A percentile compares a stretch with the other conserved stretches of the same genome.
These are phyloP conservation scores for Suhomyces emberorum DNA, from an alignment of 805 yeast genomes.

Conservation along the genomic window DNA sequence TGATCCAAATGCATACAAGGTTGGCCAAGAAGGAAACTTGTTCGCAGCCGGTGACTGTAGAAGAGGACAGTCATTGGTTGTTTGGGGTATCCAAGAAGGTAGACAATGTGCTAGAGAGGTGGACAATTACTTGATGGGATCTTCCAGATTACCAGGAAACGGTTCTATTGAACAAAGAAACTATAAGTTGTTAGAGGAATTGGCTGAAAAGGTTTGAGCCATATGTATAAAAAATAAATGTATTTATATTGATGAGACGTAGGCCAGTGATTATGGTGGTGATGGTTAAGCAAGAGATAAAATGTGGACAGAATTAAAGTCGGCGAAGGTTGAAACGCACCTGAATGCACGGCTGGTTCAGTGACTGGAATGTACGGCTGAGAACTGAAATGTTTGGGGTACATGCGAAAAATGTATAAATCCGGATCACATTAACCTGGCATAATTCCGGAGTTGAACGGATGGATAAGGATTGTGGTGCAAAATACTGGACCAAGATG, in stretches of 20 bases:
- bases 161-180: slow-evolving; percentile 89
- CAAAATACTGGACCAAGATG: too few relatives aligned
- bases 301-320: too few relatives aligned
- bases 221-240: neutral
- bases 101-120: slow-evolving; percentile 97
- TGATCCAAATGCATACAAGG: slow-evolving; percentile 63
- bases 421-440: too few relatives aligned
- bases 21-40: slow-evolving; percentile 57
- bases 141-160: slow-evolving; percentile 84
- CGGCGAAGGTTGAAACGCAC: too few relatives aligned
- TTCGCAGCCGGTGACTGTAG: slow-evolving; percentile 99
- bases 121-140: slow-evolving; percentile 74
- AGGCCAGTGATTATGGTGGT: neutral
- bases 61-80: slow-evolving; percentile 96
- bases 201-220: slow-evolving; percentile 54
- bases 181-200: slow-evolving; percentile 70
- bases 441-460: too few relatives aligned
- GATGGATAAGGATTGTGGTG: too few relatives aligned
- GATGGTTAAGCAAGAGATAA: neutral
- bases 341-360: too few relatives aligned
- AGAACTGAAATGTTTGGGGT: too few relatives aligned
- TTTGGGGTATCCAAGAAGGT: slow-evolving; percentile 99
- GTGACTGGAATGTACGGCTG: too few relatives aligned
- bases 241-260: slow-evolving; percentile 6
- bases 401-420: too few relatives aligned